phyloP scores from a whole-genome alignment of 371 early-diverging fungal species.

The Apophysomyces variabilis region DNA sequence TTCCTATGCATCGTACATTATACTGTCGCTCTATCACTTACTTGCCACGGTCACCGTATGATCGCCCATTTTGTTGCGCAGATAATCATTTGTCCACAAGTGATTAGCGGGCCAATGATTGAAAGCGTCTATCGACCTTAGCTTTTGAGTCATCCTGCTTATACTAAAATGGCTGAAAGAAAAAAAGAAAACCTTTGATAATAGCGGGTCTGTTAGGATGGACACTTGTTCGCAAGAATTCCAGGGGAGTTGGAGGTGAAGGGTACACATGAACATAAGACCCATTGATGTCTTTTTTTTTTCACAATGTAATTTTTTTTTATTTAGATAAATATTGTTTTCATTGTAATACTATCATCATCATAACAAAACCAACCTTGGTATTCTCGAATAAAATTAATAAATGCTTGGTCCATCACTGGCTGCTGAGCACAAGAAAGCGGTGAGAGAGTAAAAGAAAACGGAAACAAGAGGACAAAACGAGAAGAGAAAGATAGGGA shows the following conservation, averaged over 20 bases:
- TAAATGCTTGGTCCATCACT: slow-evolving; percentile 32
- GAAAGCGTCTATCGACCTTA: slow-evolving; percentile 27
- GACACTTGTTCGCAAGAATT: slow-evolving; percentile 43
- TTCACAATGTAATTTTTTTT: not conserved
- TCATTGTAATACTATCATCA: not conserved
- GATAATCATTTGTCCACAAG: slow-evolving; percentile 68
- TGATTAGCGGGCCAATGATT: slow-evolving; percentile 66
- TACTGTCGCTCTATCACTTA: slow-evolving; percentile 18
- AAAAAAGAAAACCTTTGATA: slow-evolving; percentile 31
- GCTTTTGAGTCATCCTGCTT: not conserved
- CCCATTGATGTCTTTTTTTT: slow-evolving; percentile 48
- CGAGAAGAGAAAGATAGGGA: too few relatives aligned
- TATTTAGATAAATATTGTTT: not conserved
- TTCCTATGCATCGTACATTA: too few relatives aligned
- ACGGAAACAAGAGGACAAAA: too few relatives aligned
- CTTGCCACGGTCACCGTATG: slow-evolving; percentile 66
- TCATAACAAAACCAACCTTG: slow-evolving; percentile 33
- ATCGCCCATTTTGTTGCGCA: slow-evolving; percentile 50
- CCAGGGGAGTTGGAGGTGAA: slow-evolving; percentile 44
- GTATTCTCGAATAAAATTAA: slow-evolving; percentile 44
- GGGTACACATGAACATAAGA: slow-evolving; percentile 29
- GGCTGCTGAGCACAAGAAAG: not conserved
- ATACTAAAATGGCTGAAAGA: not conserved
- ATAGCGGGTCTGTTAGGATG: slow-evolving; percentile 52
- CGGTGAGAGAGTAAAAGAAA: too few relatives aligned